Evolutionary conservation across 495 filamentous ascomycete genomes (phyloP).

Genomic region (Baudoinia panamericana): DNA sequence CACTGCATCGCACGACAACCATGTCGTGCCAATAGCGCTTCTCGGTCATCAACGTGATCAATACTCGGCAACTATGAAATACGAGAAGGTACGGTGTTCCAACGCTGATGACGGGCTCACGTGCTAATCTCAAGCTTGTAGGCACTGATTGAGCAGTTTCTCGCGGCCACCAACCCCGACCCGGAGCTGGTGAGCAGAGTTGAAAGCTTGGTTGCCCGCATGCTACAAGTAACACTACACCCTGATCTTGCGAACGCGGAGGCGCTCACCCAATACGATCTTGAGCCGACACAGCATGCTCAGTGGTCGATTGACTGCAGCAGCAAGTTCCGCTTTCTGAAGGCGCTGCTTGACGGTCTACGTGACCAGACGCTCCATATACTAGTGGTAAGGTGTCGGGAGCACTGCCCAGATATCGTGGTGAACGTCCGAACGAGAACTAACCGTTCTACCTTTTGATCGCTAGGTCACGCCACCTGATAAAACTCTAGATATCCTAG

Average conservation of each 20-base stretch:
- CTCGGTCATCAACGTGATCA: constrained; percentile 21
- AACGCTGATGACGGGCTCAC: too few species aligned
- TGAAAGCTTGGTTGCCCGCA: constrained; percentile 30
- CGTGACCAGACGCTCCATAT: constrained; percentile 35
- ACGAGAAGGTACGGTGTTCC: not conserved
- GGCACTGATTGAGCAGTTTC: constrained; percentile 9
- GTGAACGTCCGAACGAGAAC: too few species aligned
- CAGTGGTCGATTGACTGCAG: constrained; percentile 44
- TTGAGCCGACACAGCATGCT: constrained; percentile 35
- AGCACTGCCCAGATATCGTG: too few species aligned
- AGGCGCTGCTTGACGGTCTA: constrained; percentile 37
- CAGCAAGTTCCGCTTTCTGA: constrained; percentile 44
- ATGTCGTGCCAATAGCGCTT: constrained; percentile 13
- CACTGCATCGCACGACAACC: too few species aligned
- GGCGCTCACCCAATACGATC: constrained; percentile 29
- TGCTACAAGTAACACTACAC: constrained; percentile 40
- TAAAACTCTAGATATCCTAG: constrained; percentile 36
- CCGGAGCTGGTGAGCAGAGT: constrained; percentile 20
- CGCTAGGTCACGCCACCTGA: constrained; percentile 35
- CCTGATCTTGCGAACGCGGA: constrained; percentile 39
- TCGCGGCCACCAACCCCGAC: constrained; percentile 5
- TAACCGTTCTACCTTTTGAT: too few species aligned
- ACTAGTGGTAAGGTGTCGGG: too few species aligned
- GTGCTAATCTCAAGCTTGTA: too few species aligned
- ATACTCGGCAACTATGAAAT: constrained; percentile 7